These are phyloP conservation scores for Annulohypoxylon maeteangense DNA, from an alignment of 495 filamentous ascomycete species.

Conservation along the genomic window DNA sequence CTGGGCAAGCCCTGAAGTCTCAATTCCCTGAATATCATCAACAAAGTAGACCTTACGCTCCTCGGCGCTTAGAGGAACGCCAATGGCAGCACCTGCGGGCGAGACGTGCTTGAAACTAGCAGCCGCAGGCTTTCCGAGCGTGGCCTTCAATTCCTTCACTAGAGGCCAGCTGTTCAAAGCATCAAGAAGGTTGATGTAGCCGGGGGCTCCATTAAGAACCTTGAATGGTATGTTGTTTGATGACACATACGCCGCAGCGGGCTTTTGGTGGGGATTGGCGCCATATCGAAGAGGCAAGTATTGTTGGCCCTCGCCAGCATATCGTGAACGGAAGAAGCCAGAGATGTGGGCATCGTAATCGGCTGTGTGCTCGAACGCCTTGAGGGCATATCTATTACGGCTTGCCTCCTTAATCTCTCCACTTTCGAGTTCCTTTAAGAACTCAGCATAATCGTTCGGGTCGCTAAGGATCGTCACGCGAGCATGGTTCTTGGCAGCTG, in stretches of 20 bases:
- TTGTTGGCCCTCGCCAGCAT: conserved; percentile 84
- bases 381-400: conserved; percentile 88
- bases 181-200: conserved; percentile 97
- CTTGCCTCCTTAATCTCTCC: conserved; percentile 85
- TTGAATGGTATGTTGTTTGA: conserved; percentile 89
- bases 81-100: conserved; percentile 94
- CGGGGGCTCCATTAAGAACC: conserved; percentile 90
- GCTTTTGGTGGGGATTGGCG: conserved; percentile 97
- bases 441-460: conserved; percentile 90
- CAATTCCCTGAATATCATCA: conserved; percentile 89
- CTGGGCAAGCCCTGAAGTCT: conserved; percentile 85
- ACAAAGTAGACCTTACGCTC: conserved; percentile 99
- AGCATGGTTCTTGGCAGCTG: conserved; percentile 96
- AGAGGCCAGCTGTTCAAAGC: conserved; percentile 96
- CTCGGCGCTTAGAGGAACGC: conserved; percentile 80
- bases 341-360: conserved; percentile 95
- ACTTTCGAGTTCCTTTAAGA: conserved; percentile 86
- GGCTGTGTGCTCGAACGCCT: conserved; percentile 98
- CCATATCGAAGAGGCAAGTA: conserved; percentile 91
- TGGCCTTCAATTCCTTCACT: conserved; percentile 94
- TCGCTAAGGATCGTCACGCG: conserved; percentile 96
- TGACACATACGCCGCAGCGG: conserved; percentile 81
- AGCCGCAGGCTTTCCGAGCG: conserved; percentile 87
- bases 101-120: conserved; percentile 99
- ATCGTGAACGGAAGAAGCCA: conserved; percentile 96